Percentiles rank a stretch among this genome's conserved stretches.
Conservation (phyloP, 148 eudicot species). For the Linanthus parryae region DNA sequence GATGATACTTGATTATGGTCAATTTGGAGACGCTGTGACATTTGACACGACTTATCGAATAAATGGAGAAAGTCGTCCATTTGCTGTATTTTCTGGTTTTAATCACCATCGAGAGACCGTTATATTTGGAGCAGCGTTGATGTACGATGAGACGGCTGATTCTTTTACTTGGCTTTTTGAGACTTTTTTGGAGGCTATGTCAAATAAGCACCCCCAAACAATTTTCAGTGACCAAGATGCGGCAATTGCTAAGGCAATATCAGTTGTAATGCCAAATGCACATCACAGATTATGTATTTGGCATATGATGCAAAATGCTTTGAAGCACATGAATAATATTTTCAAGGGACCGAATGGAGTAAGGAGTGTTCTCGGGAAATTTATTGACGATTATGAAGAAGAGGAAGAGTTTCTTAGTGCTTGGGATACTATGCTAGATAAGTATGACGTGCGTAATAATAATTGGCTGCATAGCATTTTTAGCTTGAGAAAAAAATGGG, state of each 20-base stretch:
- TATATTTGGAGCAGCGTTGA: slow-evolving; percentile 24
- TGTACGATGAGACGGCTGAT: slow-evolving; percentile 29
- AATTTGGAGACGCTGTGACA: slow-evolving; percentile 25
- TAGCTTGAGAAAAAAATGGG: slow-evolving; percentile 24
- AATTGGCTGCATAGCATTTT: slow-evolving; percentile 17
- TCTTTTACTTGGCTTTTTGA: slow-evolving; percentile 31
- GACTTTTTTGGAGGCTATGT: slow-evolving; percentile 24
- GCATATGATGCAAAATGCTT: slow-evolving; percentile 23
- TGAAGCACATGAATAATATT: no score
- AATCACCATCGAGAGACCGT: slow-evolving; percentile 27
- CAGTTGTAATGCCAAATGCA: slow-evolving; percentile 16
- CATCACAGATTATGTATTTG: slow-evolving; percentile 28
- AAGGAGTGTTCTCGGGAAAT: slow-evolving; percentile 15
- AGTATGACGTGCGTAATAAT: slow-evolving; percentile 8
- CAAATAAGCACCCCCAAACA: slow-evolving; percentile 28
- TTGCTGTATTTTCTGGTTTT: slow-evolving; percentile 22
- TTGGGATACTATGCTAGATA: slow-evolving; percentile 17
- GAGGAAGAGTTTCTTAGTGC: slow-evolving; percentile 19
- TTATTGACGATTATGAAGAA: slow-evolving; percentile 12
- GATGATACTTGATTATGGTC: slow-evolving; percentile 28
- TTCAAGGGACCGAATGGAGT: no score
- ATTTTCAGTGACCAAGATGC: slow-evolving; percentile 20
- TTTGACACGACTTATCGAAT: slow-evolving; percentile 26
- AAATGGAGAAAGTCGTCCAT: slow-evolving; percentile 21
- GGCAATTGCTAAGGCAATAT: slow-evolving; percentile 17